These are phyloP conservation scores for Priceomyces carsonii DNA, from an alignment of 805 yeast genomes.

Conservation along the genomic window DNA sequence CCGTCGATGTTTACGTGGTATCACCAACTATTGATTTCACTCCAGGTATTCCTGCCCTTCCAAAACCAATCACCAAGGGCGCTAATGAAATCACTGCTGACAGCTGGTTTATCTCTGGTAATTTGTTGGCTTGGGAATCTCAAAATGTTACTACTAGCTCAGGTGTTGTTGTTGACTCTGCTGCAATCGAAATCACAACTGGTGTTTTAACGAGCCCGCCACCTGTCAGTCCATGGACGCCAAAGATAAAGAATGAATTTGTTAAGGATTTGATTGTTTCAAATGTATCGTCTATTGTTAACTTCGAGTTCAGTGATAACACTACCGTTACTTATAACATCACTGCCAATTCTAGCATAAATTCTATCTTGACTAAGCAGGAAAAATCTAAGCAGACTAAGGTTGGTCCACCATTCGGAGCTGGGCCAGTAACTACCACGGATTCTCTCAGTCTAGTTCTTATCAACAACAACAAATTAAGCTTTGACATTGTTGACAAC, in stretches of 20 bases:
- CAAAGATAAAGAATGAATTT: slow-evolving; percentile 18
- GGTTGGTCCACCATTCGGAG: slow-evolving; percentile 16
- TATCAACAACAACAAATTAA: slow-evolving; percentile 9
- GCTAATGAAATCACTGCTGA: slow-evolving; percentile 14
- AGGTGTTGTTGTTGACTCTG: slow-evolving; percentile 17
- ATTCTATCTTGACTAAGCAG: slow-evolving; percentile 13
- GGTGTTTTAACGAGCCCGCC: slow-evolving; percentile 26
- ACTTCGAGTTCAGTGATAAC: slow-evolving; percentile 25
- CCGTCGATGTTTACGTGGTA: slow-evolving; percentile 23
- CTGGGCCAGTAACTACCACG: slow-evolving; percentile 10
- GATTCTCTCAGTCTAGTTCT: slow-evolving; percentile 6
- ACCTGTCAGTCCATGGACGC: slow-evolving; percentile 17
- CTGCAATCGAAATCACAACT: slow-evolving; percentile 16
- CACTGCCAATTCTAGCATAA: slow-evolving; percentile 13
- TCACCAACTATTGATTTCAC: slow-evolving; percentile 20
- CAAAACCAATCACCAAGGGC: slow-evolving; percentile 18
- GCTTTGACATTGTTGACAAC: slow-evolving; percentile 6
- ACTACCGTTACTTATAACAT: slow-evolving; percentile 17
- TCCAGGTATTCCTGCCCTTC: slow-evolving; percentile 15
- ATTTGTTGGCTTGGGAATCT: slow-evolving; percentile 26
- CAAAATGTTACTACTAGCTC: slow-evolving; percentile 11
- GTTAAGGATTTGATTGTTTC: slow-evolving; percentile 15
- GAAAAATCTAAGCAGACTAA: background rate
- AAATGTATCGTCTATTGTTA: slow-evolving; percentile 18
- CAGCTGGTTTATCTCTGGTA: slow-evolving; percentile 27